Evolutionary conservation across 2,329 filamentous ascomycete species (phyloP), one percentile per base, ranked within the genome.

Genomic region (Fusarium cyanostomum): DNA sequence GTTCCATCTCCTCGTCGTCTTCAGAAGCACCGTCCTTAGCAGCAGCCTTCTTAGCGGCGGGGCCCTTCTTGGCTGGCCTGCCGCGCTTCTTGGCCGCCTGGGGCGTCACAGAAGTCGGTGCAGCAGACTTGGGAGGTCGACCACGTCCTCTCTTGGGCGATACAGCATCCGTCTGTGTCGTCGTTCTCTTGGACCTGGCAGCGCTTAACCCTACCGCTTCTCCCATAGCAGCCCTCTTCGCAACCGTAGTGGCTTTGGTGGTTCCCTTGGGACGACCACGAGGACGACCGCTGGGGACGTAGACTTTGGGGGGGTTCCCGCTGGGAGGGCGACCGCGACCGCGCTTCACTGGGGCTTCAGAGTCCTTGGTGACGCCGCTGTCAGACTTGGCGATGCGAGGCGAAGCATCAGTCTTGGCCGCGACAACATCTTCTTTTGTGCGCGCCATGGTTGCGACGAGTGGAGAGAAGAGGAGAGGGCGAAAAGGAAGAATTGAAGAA

Each of bases 221-320:
- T 18, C 45, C 58, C 4, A 56, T 42, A 18, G 53, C 66, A 39
- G 62, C 41, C 12, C 52, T 34, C 57, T 67, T 67, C 11, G 57
- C 35, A 48, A 56, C 33, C 46, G 53, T 18, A 46, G 51, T 43
- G 52, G 57, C 60, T 62, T 75, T 76, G 73, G 57, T 74, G 58
- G 71, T 75, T 65, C 81, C 81, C 54, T 77, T 77, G 34, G 81
- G 81, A 9, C 81, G 79, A 26, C 81, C 81, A n/a, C 81, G 79
- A 35, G 79, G 79, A n/a, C 78, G 76, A 28, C 81, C 81, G 1
- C 75, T 77, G 21, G 80, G 75, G 4, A 70, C 73, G 31, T 78
- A 76, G 46, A 72, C 45, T 62, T 74, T 72, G 27, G 69, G 49
- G 11, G 64, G 66, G 15, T 68, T 74, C 6, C 69, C 72, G 39